Conservation (phyloP, 306 rosid species). For the Vigna mungo region DNA sequence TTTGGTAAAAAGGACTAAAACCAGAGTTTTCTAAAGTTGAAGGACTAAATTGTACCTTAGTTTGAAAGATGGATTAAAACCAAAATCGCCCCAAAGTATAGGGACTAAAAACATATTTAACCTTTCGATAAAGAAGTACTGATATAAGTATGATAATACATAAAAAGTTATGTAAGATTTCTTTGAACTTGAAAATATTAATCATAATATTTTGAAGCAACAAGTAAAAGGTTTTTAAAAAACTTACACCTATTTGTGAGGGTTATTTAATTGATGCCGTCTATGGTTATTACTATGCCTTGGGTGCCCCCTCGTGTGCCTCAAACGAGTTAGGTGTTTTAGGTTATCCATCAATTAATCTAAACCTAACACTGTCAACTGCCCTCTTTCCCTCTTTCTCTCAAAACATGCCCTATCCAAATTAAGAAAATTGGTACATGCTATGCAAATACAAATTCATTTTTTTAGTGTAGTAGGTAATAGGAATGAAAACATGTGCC, state of each 20-base stretch:
- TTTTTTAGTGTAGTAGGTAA: background rate
- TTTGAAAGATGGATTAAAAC: no score
- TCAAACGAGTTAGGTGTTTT: constrained; percentile 18
- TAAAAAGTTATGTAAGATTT: no score
- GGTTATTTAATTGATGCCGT: background rate
- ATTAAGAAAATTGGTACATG: background rate
- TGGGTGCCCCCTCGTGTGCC: constrained; percentile 6
- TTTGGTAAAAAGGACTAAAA: no score
- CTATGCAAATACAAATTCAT: background rate
- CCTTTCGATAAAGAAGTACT: no score
- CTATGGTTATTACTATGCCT: background rate
- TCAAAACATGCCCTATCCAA: background rate
- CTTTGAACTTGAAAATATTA: no score
- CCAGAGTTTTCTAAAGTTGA: no score
- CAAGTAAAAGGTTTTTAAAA: background rate
- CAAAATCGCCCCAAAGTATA: no score
- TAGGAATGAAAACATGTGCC: background rate
- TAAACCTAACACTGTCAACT: constrained; percentile 41
- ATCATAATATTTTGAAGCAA: background rate
- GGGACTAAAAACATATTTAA: no score
- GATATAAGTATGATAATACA: no score
- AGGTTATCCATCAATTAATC: constrained; percentile 34
- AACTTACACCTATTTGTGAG: background rate
- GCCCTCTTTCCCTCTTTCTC: constrained; percentile 3
- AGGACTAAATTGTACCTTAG: no score